Evolutionary conservation across 371 early-diverging fungal genomes (phyloP).

Genomic region (Mortierella sp.): DNA sequence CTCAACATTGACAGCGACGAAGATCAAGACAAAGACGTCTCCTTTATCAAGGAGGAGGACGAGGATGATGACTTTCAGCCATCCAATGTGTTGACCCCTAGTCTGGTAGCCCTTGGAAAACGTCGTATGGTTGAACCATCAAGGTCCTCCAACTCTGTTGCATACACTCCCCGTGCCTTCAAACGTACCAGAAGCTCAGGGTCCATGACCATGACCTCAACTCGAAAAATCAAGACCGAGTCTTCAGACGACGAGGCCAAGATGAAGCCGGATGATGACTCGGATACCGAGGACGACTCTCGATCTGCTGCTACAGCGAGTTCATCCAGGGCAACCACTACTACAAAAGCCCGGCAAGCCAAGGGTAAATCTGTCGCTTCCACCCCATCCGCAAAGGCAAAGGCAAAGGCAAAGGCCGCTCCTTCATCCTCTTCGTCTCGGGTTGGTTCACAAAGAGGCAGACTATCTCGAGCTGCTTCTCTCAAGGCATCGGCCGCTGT

Average conservation of each 20-base stretch:
- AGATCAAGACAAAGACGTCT: conserved; percentile 6
- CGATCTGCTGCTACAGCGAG: background rate
- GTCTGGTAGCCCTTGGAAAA: conserved; percentile 54
- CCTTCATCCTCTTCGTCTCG: background rate
- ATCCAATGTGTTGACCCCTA: conserved; percentile 31
- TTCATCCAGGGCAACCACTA: background rate
- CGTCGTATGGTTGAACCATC: conserved; percentile 31
- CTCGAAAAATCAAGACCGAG: conserved; percentile 5
- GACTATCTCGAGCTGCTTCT: background rate
- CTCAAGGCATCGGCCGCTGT: conserved; percentile 29
- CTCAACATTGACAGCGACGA: conserved; percentile 24
- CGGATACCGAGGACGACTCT: conserved; percentile 1
- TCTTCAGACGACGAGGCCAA: background rate
- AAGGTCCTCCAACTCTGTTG: conserved; percentile 3
- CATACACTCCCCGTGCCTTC: conserved; percentile 4
- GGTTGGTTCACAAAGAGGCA: no score
- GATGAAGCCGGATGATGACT: background rate
- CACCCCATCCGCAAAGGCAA: no score
- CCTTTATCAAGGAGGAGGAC: no score
- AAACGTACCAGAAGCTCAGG: conserved; percentile 34
- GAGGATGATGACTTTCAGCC: conserved; percentile 34
- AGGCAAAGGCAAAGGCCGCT: background rate
- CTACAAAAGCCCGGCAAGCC: background rate
- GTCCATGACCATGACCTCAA: background rate
- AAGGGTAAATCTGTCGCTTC: background rate